These are phyloP conservation scores for Berkeleyomyces rouxiae DNA, from an alignment of 2,329 filamentous ascomycete genomes.

Conservation along the genomic window DNA sequence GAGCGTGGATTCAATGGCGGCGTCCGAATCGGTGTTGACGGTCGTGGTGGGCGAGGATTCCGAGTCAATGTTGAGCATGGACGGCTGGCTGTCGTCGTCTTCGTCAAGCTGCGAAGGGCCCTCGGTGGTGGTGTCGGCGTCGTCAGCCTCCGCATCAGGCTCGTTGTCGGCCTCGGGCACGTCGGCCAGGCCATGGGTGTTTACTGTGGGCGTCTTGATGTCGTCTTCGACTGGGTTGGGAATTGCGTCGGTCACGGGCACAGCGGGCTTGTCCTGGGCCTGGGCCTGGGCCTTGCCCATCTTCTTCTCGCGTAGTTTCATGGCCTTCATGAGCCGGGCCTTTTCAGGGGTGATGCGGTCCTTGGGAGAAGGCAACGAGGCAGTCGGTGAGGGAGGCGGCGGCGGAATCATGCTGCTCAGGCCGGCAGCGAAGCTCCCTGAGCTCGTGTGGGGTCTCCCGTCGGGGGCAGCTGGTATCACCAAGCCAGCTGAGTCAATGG, in stretches of 20 bases:
- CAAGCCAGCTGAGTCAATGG: constrained; percentile 20
- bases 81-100: constrained; percentile 19
- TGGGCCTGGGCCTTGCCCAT: constrained; percentile 5
- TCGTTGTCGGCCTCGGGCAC: constrained; percentile 13
- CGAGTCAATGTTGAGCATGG: constrained; percentile 23
- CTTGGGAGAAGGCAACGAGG: constrained; percentile 20
- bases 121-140: constrained; percentile 16
- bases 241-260: neutral
- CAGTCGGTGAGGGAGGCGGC: constrained; percentile 10
- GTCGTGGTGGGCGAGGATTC: constrained; percentile 1
- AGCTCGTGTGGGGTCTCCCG: constrained; percentile 21
- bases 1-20: constrained; percentile 32
- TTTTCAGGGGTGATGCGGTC: constrained; percentile 69
- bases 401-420: constrained; percentile 7
- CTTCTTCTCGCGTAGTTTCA: constrained; percentile 78
- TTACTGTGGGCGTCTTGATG: constrained; percentile 9
- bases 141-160: constrained; percentile 16
- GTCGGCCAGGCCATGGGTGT: neutral
- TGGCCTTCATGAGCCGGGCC: constrained; percentile 79
- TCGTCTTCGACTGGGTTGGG: constrained; percentile 14
- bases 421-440: constrained; percentile 15
- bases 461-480: constrained; percentile 17
- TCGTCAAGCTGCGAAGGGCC: constrained; percentile 16
- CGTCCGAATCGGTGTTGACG: constrained; percentile 35
- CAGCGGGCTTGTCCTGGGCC: neutral